Evolutionary conservation across 2,329 filamentous ascomycete species (phyloP), one percentile per base, ranked within the genome.

Genomic region (Thelonectria blattea): DNA sequence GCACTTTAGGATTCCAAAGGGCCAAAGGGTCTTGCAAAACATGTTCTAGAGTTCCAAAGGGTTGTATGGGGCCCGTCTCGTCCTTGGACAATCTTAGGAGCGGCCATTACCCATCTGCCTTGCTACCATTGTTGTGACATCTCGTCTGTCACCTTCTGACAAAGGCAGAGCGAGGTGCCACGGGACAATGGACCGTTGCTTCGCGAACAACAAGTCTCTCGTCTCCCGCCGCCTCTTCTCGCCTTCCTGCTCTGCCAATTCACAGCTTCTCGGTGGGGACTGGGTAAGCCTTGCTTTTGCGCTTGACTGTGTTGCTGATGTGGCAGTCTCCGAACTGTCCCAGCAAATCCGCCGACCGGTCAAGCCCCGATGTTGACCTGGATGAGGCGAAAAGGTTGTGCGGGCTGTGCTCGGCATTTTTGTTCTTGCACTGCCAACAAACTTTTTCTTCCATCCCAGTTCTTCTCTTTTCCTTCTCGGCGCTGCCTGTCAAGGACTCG

Each of bases 201-300:
- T 41, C 41, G 45, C 32, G 52, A 53, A 51, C 57, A n/a, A 50
- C 22, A 24, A 24, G 22, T 7, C 22, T 24, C 22, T 7, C 3
- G 57, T 55, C 64, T 53, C 51, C 48, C 54, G 56, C 61, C 56
- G 56, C 61, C 56, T 59, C 51, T 17, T 58, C 42, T 30, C 52
- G 46, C 42, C 51, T 22, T 46, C 53, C 43, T 43, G 52, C 60
- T 65, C 43, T 27, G 64, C 50, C 60, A 61, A 48, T 58, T 66
- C 65, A 62, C 62, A 61, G 65, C 60, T 51, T 30, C 11, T 37
- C 15, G 52, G 67, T 69, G 67, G 67, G 15, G 62, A 54, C 60
- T 64, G 54, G 47, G 61, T 52, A 48, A 61, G 61, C 56, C 49
- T 59, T 48, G 52, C 34, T 47, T 32, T 49, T 37, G 20, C 41